Base-by-base conservation (phyloP, 331 rosid genomes). In the Malus hybrid region DNA sequence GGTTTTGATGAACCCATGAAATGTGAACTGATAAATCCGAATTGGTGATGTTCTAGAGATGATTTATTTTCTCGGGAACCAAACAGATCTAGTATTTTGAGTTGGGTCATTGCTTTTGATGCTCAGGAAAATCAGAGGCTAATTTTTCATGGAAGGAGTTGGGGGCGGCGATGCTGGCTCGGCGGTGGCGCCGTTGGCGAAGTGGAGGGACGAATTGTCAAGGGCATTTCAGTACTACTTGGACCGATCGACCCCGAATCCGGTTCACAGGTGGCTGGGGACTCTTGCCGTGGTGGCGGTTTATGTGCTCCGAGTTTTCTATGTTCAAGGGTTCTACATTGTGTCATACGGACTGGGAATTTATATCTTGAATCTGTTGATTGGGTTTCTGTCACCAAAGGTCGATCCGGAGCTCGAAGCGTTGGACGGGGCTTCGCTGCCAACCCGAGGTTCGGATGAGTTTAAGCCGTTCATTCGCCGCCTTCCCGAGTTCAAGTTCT, bases 401-500 rank as follows among this genome's bases (percentile, higher is more conserved):
- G 85, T 81, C 76, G 96, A 88, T 83, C 96, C 92, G 3, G 90
- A 90, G 84, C 81, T 90, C 5, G 90, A 87, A 70, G 83, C 67
- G 29, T 28, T 28, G 62, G 94, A 83, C 10, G 91, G 93, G 70
- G 87, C 87, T 78, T 76, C 88, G 4, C 77, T 87, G 87, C 93
- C 93, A 7, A 89, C 87, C 6, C 78, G 69, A 66, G 91, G 86
- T 15, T 87, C 87, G 4, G 91, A 89, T 65, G 94, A 89, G 83
- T 89, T 89, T 67, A 87, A 71, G 74, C 94, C 94, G 19, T 89
- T 89, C 69, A 78, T 87, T 54, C 94, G 94, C 65, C 90, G 94
- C 70, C 91, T 87, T 74, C 91, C 94, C 2, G 94, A 89, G 87
- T 89, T 89, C 75, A 87, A 89, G 82, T 89, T 89, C 78, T 89